Evolutionary conservation across 805 yeast genomes (phyloP).

Genomic region (Candida ficus): DNA sequence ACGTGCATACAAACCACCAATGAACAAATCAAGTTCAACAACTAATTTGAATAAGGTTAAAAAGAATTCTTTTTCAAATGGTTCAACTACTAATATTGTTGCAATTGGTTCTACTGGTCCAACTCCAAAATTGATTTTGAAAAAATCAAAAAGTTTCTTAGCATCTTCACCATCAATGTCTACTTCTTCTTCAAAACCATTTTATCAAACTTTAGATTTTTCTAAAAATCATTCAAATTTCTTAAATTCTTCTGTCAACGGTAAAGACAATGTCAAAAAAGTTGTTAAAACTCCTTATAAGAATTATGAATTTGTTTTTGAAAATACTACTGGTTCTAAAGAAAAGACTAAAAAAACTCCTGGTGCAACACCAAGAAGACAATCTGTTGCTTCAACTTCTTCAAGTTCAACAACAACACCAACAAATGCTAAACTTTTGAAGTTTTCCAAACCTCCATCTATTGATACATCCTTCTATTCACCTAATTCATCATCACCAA

Average conservation of each 20-base stretch:
- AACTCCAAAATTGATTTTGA: slow-evolving; percentile 10
- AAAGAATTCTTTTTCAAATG: slow-evolving; percentile 12
- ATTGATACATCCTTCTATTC: slow-evolving; percentile 20
- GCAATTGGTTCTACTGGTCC: not conserved
- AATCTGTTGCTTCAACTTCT: slow-evolving; percentile 6
- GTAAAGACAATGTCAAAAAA: no score
- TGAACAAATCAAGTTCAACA: slow-evolving; percentile 19
- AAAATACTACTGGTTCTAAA: slow-evolving; percentile 5
- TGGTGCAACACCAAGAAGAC: slow-evolving; percentile 16
- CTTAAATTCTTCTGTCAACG: not conserved
- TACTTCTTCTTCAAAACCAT: slow-evolving; percentile 3
- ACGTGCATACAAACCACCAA: slow-evolving; percentile 10
- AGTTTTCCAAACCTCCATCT: slow-evolving; percentile 21
- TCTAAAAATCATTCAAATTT: slow-evolving; percentile 13
- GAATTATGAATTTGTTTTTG: slow-evolving; percentile 24
- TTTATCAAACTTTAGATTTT: slow-evolving; percentile 24
- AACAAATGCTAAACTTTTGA: slow-evolving; percentile 14
- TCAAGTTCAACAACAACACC: slow-evolving; percentile 15
- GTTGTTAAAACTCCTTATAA: slow-evolving; percentile 13
- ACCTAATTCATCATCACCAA: slow-evolving; percentile 20
- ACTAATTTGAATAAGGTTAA: slow-evolving; percentile 19
- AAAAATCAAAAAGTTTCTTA: slow-evolving; percentile 23
- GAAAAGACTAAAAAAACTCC: not conserved
- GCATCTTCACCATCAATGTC: slow-evolving; percentile 3
- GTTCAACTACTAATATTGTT: not conserved